Conservation (phyloP, 2,329 filamentous ascomycete genomes). For the Trichoderma asperellum region DNA sequence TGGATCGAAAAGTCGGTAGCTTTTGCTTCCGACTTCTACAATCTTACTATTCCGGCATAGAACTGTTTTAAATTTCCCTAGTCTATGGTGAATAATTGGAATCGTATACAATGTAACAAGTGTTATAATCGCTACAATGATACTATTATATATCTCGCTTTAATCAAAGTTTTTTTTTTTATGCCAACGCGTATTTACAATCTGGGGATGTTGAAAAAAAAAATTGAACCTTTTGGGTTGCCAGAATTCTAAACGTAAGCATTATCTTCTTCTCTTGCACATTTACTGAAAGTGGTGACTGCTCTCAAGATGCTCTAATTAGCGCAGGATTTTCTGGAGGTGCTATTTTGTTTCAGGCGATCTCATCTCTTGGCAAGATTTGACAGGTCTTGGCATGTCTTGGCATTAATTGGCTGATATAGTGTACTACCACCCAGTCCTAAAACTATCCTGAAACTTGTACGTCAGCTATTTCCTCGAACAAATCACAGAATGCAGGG, state of each 20-base stretch:
- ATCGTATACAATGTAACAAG: neutral
- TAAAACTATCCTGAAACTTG: neutral
- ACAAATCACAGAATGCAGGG: too few species aligned
- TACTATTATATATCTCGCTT: neutral
- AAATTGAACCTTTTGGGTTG: too few species aligned
- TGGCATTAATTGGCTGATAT: neutral
- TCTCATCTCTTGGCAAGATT: neutral
- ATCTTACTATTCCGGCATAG: neutral
- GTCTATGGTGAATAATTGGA: neutral
- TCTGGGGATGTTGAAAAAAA: neutral
- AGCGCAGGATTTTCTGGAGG: neutral
- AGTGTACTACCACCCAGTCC: neutral
- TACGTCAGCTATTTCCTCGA: too few species aligned
- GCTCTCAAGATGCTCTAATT: neutral
- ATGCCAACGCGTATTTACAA: neutral
- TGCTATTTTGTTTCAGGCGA: neutral
- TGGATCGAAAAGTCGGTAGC: too few species aligned
- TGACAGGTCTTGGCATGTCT: neutral
- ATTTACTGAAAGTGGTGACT: too few species aligned
- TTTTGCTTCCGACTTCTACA: neutral
- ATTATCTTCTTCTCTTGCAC: too few species aligned
- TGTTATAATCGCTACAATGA: neutral
- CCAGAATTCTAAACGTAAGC: too few species aligned
- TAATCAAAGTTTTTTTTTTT: neutral
- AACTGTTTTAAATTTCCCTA: neutral